A percentile compares a stretch with the other conserved stretches of the same genome.
phyloP scores from a whole-genome alignment of 805 yeast genomes.

The Ogataea nitratoaversa region DNA sequence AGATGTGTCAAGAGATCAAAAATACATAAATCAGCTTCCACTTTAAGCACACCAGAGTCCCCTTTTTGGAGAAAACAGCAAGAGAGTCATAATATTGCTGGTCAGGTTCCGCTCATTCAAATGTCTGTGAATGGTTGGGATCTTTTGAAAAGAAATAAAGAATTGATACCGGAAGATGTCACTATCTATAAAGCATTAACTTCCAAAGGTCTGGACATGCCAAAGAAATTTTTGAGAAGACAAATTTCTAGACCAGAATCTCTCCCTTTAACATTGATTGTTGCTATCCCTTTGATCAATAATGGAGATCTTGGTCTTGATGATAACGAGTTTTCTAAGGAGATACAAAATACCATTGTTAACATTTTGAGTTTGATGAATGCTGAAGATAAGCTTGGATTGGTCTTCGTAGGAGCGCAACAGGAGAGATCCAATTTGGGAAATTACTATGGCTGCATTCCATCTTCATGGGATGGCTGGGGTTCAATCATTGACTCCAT shows the following conservation, averaged over 20 bases:
- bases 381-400: slow-evolving; percentile 24
- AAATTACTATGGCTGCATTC: slow-evolving; percentile 28
- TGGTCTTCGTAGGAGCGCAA: slow-evolving; percentile 25
- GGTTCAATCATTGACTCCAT: slow-evolving; percentile 17
- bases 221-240: slow-evolving; percentile 34
- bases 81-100: slow-evolving; percentile 6
- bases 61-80: not conserved
- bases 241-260: slow-evolving; percentile 39
- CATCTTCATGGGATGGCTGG: slow-evolving; percentile 30
- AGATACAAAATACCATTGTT: slow-evolving; percentile 10
- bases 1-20: slow-evolving; percentile 15
- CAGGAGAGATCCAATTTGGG: slow-evolving; percentile 17
- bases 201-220: slow-evolving; percentile 38
- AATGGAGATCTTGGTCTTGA: slow-evolving; percentile 14
- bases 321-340: slow-evolving; percentile 18
- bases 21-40: not conserved
- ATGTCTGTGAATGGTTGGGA: slow-evolving; percentile 50
- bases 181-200: slow-evolving; percentile 33
- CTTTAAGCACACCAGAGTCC: not conserved
- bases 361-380: slow-evolving; percentile 12
- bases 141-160: slow-evolving; percentile 29
- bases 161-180: slow-evolving; percentile 37
- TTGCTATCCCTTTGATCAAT: slow-evolving; percentile 24
- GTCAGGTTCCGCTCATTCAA: slow-evolving; percentile 36
- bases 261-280: slow-evolving; percentile 20